Conservation (phyloP, 139 green algal genomes). For the Volvox reticuliferus region DNA sequence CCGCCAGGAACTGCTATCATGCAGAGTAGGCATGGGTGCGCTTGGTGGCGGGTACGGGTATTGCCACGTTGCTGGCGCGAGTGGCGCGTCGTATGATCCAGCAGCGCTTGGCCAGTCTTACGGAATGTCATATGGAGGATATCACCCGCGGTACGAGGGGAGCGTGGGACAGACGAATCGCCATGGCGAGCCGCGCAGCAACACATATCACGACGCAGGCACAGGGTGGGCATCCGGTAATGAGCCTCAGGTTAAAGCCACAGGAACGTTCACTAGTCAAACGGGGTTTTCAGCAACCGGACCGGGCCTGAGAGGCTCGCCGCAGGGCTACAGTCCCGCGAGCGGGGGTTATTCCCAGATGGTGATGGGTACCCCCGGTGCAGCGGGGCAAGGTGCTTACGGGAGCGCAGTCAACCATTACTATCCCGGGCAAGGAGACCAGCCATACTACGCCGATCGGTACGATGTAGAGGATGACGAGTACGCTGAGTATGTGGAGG, state of each 20-base stretch:
- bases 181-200: not conserved
- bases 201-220: constrained; percentile 9
- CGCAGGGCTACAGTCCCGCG: not conserved
- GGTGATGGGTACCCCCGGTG: not conserved
- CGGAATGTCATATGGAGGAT: not conserved
- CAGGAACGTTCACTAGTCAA: not conserved
- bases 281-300: not conserved
- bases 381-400: not conserved
- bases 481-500: not conserved
- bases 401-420: not conserved
- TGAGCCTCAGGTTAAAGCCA: not conserved
- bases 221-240: not conserved
- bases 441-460: not conserved
- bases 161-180: not conserved
- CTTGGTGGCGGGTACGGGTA: not conserved
- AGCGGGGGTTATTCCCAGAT: not conserved
- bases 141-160: not conserved
- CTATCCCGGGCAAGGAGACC: not conserved
- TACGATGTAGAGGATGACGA: not conserved
- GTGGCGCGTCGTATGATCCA: not conserved
- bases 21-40: not conserved
- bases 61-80: not conserved
- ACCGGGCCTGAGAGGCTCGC: not conserved
- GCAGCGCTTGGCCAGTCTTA: not conserved
- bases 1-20: not conserved